Evolutionary conservation across 192 early-diverging fungal genomes (phyloP), one percentile per base, ranked within the genome.

Genomic region (Coemansia sp.): DNA sequence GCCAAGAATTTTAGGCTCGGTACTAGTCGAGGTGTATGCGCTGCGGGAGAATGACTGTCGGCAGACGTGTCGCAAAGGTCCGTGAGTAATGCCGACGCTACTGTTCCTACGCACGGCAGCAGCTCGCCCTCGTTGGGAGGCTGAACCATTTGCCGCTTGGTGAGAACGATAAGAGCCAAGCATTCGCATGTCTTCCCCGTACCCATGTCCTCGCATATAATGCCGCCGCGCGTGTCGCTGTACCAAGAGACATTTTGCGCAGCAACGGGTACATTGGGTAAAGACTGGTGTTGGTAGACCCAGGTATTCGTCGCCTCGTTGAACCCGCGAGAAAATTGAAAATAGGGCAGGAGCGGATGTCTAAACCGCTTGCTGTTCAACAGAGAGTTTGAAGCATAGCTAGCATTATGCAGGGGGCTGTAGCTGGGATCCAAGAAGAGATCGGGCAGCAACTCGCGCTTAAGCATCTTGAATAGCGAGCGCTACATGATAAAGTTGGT

Each of bases 161-260:
- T 91, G 32, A 84, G 74, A 6, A 90, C 71, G 17, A 90, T 87
- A 9, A 89, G 72, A 10, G 91, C 87, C 13, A 94, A 73, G 47
- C 89, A 90, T 21, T 91, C 86, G 69, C 88, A 87, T 0, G 91
- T 93, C 66, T 93, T 93, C 8, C 93, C 94, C 2, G 90, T 92
- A n/a, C 94, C 93, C 94, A 95, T 95, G 32, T 94, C 92, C 68
- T 94, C 94, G 74, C 90, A 93, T 44, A 95, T 88, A 58, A 95
- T 91, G 0, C 94, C 92, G 21, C 89, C 90, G 7, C 67, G 75
- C 0, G 75, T 63, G 44, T 76, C 69, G 62, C 69, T 68, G 50
- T 76, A 78, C 77, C 77, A 78, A n/a, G 73, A 65, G 2, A 78
- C 74, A 66, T 78, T 70, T 19, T 63, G 44, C 5, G 76, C 68